Evolutionary conservation across 2,329 filamentous ascomycete genomes (phyloP), one percentile per base, ranked within the genome.

Genomic region (Hypomyces perniciosus): DNA sequence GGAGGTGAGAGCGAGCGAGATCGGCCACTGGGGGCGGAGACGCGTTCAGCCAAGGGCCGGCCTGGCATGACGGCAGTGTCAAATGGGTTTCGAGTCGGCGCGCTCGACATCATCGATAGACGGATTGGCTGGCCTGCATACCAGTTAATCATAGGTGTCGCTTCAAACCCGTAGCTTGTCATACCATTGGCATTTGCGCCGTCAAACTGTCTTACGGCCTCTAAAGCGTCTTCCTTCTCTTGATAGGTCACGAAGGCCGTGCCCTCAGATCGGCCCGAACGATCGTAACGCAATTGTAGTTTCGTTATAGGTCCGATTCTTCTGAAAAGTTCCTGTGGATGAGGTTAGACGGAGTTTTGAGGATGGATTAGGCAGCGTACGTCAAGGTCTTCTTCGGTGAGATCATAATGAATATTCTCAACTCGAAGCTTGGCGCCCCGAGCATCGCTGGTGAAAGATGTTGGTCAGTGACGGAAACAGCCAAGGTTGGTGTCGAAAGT

Each of bases 391-490:
- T 85, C 84, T 67, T 92, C 83, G 9, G 86, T 91, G 56, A 96
- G 78, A 54, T 96, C 91, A 68, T 95, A 96, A 68, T 96, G 91
- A 52, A 96, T 74, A 65, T 96, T 96, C 55, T 95, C 89, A 54
- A 96, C 85, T 57, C 85, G 85, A 58, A 96, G 70, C 69, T 89
- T 92, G 42, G 84, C 76, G 59, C 84, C 83, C 51, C 72, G 71
- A 30, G 72, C 64, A 34, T 79, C 75, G 62, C 81, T 81, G 57
- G 33, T 42, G 28, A 12, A 26, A 9, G 49, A 34, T 52, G 43
- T 57, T 37, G 59, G 54, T 50, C 39, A 42, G 28, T 5, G n/a
- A 29, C 26, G 57, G 53, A 48, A 38, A 52, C 50, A 58, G 59
- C 56, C 20, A 41, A 27, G 35, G 6, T 30, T 26, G 13, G 29